phyloP scores from a whole-genome alignment of 768 basidiomycete genomes.

The Trametes coccinea region DNA sequence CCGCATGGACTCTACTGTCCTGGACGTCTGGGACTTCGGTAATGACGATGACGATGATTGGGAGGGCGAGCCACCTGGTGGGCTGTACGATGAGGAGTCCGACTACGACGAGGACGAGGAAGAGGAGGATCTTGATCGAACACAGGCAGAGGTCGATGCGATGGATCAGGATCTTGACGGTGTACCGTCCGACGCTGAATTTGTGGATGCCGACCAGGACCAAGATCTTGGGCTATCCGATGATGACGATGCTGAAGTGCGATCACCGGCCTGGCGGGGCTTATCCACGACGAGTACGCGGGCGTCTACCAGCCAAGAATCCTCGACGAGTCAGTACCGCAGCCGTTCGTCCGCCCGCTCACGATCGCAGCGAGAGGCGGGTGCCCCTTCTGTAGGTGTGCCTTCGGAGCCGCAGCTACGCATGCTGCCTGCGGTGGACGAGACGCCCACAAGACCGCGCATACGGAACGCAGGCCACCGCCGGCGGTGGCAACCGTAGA shows the following conservation, averaged over 20 bases:
- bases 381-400: conserved; percentile 9
- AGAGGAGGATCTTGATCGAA: conserved; percentile 51
- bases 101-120: conserved; percentile 56
- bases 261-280: conserved; percentile 3
- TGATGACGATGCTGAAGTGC: conserved; percentile 23
- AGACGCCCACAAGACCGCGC: conserved; percentile 65
- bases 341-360: conserved; percentile 9
- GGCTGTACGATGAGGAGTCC: conserved; percentile 70
- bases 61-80: conserved; percentile 76
- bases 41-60: conserved; percentile 73
- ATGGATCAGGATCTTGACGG: conserved; percentile 68
- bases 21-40: conserved; percentile 92
- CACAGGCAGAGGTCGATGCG: conserved; percentile 63
- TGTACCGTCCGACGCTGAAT: conserved; percentile 49
- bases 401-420: conserved; percentile 36
- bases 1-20: conserved; percentile 69
- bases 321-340: conserved; percentile 15
- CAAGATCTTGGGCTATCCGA: conserved; percentile 39
- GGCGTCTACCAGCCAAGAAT: conserved; percentile 13
- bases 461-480: conserved; percentile 45
- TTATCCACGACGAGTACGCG: conserved; percentile 13
- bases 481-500: conserved; percentile 56
- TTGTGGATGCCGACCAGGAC: conserved; percentile 62
- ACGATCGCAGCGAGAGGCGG: conserved; percentile 8
- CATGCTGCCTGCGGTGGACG: conserved; percentile 43